A percentile compares a stretch with the other conserved stretches of the same genome.
Conservation (phyloP, 805 yeast genomes). For the Pichia ethanolica region DNA sequence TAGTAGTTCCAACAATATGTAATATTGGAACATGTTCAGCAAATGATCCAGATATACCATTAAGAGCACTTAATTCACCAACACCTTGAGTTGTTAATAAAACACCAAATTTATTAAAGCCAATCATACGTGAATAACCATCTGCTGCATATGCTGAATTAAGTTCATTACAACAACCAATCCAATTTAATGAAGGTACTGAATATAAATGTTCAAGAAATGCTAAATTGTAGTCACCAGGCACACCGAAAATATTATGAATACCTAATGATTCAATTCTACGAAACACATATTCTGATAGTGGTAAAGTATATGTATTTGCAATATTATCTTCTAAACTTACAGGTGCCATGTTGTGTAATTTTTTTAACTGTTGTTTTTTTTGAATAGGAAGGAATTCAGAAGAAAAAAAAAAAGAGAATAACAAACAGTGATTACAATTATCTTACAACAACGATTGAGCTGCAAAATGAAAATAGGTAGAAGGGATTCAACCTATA, state of each 20-base stretch:
- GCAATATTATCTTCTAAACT: slow-evolving; percentile 1
- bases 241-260: slow-evolving; percentile 64
- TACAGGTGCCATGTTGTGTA: slow-evolving; percentile 18
- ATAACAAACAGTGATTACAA: too few relatives aligned
- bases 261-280: slow-evolving; percentile 51
- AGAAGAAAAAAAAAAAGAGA: too few relatives aligned
- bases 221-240: slow-evolving; percentile 68
- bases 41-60: slow-evolving; percentile 76
- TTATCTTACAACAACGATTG: too few relatives aligned
- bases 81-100: slow-evolving; percentile 75
- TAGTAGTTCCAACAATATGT: slow-evolving; percentile 79
- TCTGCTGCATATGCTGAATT: slow-evolving; percentile 89
- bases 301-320: slow-evolving; percentile 26
- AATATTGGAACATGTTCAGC: slow-evolving; percentile 75
- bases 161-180: slow-evolving; percentile 83
- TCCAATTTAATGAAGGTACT: slow-evolving; percentile 47
- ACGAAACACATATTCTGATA: slow-evolving; percentile 60
- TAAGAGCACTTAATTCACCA: slow-evolving; percentile 79
- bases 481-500: too few relatives aligned
- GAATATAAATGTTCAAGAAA: slow-evolving; percentile 62
- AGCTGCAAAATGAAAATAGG: too few relatives aligned
- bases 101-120: slow-evolving; percentile 47
- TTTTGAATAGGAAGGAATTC: too few relatives aligned
- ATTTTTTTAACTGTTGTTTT: neutral
- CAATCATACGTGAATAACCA: slow-evolving; percentile 66